Evolutionary conservation across 192 early-diverging fungal species (phyloP).

Genomic region (Neocallimastix lanati): DNA sequence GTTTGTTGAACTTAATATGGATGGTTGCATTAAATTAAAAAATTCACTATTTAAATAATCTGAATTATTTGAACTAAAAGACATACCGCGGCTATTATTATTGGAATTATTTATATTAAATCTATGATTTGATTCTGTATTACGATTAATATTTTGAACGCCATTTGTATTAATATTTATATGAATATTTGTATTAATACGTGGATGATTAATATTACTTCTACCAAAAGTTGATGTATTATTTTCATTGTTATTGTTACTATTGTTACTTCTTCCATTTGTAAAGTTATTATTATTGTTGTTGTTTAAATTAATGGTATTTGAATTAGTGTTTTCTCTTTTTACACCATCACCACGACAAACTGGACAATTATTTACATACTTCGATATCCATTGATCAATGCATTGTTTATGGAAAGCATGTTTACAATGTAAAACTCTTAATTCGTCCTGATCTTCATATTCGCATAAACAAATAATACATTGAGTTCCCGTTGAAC

Average conservation of each 20-base stretch:
- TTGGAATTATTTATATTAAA: no score
- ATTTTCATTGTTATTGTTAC: no score
- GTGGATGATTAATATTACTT: no score
- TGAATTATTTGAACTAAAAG: no score
- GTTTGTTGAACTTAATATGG: not conserved
- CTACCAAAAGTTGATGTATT: no score
- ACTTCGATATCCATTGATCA: constrained; percentile 19
- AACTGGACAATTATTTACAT: not conserved
- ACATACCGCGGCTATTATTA: no score
- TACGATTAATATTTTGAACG: no score
- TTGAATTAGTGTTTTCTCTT: not conserved
- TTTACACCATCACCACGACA: not conserved
- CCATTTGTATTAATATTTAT: no score
- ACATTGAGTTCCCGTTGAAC: constrained; percentile 21
- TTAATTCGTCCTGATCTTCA: constrained; percentile 54
- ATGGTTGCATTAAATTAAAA: not conserved
- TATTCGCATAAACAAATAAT: constrained; percentile 88
- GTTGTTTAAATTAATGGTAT: not conserved
- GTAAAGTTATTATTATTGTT: not conserved
- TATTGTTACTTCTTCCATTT: not conserved
- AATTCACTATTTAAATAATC: not conserved
- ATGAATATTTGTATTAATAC: no score
- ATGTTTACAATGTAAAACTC: constrained; percentile 72
- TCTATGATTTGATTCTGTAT: no score
- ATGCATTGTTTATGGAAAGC: constrained; percentile 77